Percentiles rank a stretch among this genome's conserved stretches.
Conservation (phyloP, 1,284 basidiomycete species). For the Cryptococcus sp. region DNA sequence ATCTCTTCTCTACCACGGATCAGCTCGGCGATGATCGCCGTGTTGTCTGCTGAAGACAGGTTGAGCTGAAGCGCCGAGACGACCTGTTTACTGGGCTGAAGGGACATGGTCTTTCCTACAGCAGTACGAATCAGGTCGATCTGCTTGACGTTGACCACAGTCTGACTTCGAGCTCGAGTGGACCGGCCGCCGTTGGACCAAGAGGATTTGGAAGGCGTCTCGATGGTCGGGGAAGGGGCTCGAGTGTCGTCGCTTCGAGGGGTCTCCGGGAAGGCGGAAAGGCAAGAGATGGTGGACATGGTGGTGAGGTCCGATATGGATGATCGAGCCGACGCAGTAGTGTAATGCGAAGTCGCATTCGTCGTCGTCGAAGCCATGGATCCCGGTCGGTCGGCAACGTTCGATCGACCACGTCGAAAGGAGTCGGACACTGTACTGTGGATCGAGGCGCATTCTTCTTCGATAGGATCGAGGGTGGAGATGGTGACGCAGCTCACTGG, state of each 20-base stretch:
- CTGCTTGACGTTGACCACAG: constrained; percentile 11
- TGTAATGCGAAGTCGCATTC: constrained; percentile 8
- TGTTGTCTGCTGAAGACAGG: background rate
- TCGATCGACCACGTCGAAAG: background rate
- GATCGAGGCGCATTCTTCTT: background rate
- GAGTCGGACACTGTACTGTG: background rate
- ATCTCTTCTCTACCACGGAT: background rate
- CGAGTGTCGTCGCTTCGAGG: constrained; percentile 3
- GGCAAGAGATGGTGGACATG: constrained; percentile 13
- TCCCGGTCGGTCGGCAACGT: background rate
- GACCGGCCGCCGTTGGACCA: constrained; percentile 3
- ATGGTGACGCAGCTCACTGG: background rate
- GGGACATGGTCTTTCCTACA: constrained; percentile 19
- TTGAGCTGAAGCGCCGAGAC: constrained; percentile 1
- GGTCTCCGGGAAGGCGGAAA: constrained; percentile 18
- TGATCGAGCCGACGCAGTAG: constrained; percentile 19
- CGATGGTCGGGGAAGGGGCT: background rate
- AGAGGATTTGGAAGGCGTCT: background rate
- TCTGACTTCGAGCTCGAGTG: constrained; percentile 12
- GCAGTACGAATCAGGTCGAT: constrained; percentile 15
- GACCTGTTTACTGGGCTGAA: constrained; percentile 17
- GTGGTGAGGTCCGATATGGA: constrained; percentile 17
- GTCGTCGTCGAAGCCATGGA: background rate
- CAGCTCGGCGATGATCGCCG: background rate
- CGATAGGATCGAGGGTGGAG: constrained; percentile 5